These are phyloP conservation scores for Plantago ovata DNA, from an alignment of 257 asterid species.

Conservation along the genomic window DNA sequence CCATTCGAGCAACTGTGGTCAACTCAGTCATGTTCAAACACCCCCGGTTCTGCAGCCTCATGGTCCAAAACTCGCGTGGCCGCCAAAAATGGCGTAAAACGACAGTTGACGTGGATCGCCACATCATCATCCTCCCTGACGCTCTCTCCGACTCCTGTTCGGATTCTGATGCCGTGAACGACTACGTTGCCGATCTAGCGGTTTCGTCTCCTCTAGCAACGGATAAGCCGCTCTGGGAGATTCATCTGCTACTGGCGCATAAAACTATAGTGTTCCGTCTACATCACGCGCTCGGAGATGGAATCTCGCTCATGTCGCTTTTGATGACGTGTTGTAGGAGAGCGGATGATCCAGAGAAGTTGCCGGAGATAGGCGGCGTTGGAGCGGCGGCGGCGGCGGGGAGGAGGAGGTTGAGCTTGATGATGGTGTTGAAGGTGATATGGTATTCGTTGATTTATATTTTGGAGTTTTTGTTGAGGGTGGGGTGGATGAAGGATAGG, in stretches of 20 bases:
- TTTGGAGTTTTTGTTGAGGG: constrained; percentile 34
- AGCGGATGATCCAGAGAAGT: constrained; percentile 38
- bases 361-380: constrained; percentile 30
- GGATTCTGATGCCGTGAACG: constrained; percentile 59
- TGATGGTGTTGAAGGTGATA: constrained; percentile 27
- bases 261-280: constrained; percentile 45
- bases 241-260: constrained; percentile 60
- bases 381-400: constrained; percentile 1
- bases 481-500: constrained; percentile 35
- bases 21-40: constrained; percentile 48
- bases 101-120: constrained; percentile 49
- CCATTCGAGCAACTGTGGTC: constrained; percentile 35
- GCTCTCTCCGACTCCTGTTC: constrained; percentile 25
- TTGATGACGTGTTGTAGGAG: constrained; percentile 51
- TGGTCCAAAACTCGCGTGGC: constrained; percentile 50
- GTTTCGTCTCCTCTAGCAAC: constrained; percentile 48
- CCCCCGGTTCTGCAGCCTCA: constrained; percentile 69
- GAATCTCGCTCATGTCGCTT: constrained; percentile 62
- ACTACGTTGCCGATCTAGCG: constrained; percentile 47
- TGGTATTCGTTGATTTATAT: constrained; percentile 34
- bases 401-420: constrained; percentile 22
- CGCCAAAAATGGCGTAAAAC: constrained; percentile 64
- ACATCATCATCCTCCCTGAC: constrained; percentile 37
- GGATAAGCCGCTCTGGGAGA: constrained; percentile 78
- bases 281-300: constrained; percentile 90